Conservation (phyloP, 306 rosid genomes). For the Lupinus albus region DNA sequence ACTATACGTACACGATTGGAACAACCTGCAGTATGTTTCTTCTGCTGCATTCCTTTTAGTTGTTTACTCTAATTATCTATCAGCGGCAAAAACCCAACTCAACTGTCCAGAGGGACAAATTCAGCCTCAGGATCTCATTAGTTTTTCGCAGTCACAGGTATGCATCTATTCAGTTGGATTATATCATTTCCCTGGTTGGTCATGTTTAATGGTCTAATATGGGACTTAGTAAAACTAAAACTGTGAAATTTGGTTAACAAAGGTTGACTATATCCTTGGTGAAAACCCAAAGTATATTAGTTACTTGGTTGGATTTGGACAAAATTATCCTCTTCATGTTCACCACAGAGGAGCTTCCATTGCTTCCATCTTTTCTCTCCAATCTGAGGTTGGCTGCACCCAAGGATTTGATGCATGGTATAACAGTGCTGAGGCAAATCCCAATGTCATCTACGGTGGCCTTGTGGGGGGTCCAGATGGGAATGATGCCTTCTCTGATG, state of each 20-base stretch:
- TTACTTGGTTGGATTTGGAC: slow-evolving; percentile 79
- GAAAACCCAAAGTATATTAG: slow-evolving; percentile 71
- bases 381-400: slow-evolving; percentile 59
- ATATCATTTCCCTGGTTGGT: neutral
- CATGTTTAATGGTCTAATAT: neutral
- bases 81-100: slow-evolving; percentile 60
- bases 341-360: slow-evolving; percentile 92
- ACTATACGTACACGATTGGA: slow-evolving; percentile 74
- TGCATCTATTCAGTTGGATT: too few species aligned
- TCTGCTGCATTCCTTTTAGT: slow-evolving; percentile 71
- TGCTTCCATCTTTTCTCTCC: slow-evolving; percentile 52
- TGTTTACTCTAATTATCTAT: slow-evolving; percentile 71
- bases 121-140: slow-evolving; percentile 75
- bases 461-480: slow-evolving; percentile 85
- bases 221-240: neutral
- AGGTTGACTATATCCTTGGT: slow-evolving; percentile 86
- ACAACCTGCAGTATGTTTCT: slow-evolving; percentile 85
- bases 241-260: slow-evolving; percentile 20
- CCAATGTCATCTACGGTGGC: slow-evolving; percentile 70
- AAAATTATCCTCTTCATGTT: slow-evolving; percentile 64
- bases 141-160: slow-evolving; percentile 66
- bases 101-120: slow-evolving; percentile 68
- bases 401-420: slow-evolving; percentile 82
- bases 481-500: slow-evolving; percentile 65
- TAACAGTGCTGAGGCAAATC: slow-evolving; percentile 55